A percentile compares a stretch with the other conserved stretches of the same genome.
Conservation (phyloP, 2,329 filamentous ascomycete species). For the Pseudodiploospora longispora region DNA sequence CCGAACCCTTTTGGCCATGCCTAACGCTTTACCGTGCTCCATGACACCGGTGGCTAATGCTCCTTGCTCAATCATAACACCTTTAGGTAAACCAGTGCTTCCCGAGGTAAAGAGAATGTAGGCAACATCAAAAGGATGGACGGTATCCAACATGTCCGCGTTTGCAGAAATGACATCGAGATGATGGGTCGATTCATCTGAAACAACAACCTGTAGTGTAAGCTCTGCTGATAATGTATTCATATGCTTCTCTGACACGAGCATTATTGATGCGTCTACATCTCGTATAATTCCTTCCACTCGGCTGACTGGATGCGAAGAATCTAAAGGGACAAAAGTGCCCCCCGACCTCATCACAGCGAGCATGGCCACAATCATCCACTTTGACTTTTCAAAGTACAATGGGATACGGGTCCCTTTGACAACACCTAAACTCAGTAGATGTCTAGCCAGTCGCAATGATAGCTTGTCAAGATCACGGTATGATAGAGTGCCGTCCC, state of each 20-base stretch:
- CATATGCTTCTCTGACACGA: neutral
- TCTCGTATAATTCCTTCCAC: neutral
- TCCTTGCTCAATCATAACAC: conserved; percentile 1
- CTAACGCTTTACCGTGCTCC: neutral
- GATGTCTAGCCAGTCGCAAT: neutral
- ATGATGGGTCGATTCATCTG: neutral
- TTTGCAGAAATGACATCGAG: neutral
- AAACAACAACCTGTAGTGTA: neutral
- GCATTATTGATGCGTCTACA: neutral
- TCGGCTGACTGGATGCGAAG: neutral
- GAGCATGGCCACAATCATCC: neutral
- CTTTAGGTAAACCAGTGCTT: conserved; percentile 1
- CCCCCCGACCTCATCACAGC: neutral
- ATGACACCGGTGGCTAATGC: neutral
- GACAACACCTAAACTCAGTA: neutral
- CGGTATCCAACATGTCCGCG: neutral
- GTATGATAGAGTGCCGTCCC: neutral
- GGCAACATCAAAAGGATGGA: neutral
- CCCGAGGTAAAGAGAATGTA: conserved; percentile 3
- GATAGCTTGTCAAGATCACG: neutral
- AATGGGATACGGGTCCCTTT: neutral
- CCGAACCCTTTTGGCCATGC: conserved; percentile 6
- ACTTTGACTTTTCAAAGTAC: neutral
- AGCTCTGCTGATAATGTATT: neutral
- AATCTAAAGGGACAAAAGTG: neutral